Evolutionary conservation across 352 stramenopile genomes (phyloP), one percentile per base, ranked within the genome.

Genomic region (Pythium oligandrum): DNA sequence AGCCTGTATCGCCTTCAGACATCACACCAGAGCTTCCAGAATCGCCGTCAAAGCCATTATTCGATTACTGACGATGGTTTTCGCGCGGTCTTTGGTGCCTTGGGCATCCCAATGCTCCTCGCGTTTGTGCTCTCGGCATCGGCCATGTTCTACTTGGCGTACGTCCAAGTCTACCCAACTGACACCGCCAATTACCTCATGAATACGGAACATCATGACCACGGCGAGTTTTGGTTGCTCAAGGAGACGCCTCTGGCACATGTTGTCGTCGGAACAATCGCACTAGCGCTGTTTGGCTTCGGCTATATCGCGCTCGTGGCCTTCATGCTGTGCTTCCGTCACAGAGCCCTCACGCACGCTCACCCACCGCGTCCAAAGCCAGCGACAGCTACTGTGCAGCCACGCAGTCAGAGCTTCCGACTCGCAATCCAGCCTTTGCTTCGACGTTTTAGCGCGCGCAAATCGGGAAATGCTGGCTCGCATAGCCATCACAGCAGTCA

Each of bases 191-290:
- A 26, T 26, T 26, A 26, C 17, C 17, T 26, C 17, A 70, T 66
- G 63, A 33, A 48, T 11, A 70, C 63, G 7, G 6, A 9, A 2
- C n/a, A 47, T 10, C 33, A 61, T 2, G 53, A 66, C 51, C 4
- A 57, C 26, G 57, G 50, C 2, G 46, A 70, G 1, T 70, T 66
- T 37, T 70, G 57, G 63, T 32, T 70, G 38, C 37, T 64, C 2
- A 32, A 33, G 8, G 37, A 55, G 12, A 40, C 52, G 7, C 34
- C 51, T 1, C 38, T 5, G 1, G 10, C 42, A n/a, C 35, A 60
- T 4, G 39, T 44, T 1, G 38, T 31, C 1, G 4, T 61, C 7
- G 51, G 52, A 11, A 33, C 50, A 2, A 9, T 40, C 31, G 47
- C 61, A 53, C 42, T 66, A 1, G 37, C 49, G 0, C 3, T 10